phyloP scores from a whole-genome alignment of 2,329 filamentous ascomycete genomes.

The Scolecobasidium constrictum region DNA sequence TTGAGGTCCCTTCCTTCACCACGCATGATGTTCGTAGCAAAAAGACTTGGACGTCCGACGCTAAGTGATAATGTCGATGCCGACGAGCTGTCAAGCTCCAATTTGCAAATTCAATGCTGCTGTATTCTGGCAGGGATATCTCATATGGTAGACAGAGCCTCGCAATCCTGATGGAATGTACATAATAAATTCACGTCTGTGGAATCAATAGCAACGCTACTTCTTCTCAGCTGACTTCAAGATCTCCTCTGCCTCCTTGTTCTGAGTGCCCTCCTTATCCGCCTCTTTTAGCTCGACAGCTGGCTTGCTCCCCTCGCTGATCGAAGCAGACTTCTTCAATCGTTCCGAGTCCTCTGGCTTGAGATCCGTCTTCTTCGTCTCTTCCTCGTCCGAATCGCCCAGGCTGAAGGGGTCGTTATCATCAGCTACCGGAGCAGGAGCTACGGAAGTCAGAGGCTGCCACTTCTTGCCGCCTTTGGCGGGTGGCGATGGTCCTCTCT shows the following conservation, averaged over 20 bases:
- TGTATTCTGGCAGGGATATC: no score
- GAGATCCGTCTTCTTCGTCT: conserved; percentile 53
- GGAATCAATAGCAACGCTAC: no score
- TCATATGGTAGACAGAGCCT: no score
- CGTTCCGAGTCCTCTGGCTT: conserved; percentile 41
- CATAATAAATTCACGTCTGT: no score
- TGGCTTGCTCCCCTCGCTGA: conserved; percentile 37
- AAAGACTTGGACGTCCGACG: no score
- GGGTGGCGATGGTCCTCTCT: conserved; percentile 9
- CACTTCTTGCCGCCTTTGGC: conserved; percentile 65
- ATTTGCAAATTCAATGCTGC: no score
- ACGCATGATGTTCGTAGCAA: no score
- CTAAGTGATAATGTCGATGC: no score
- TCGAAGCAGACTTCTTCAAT: conserved; percentile 37
- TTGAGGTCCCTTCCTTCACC: no score
- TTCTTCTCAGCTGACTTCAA: conserved; percentile 14
- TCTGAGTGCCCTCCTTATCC: conserved; percentile 29
- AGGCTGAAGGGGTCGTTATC: conserved; percentile 94
- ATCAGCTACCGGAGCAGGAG: conserved; percentile 68
- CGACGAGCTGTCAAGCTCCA: no score
- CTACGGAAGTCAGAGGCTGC: conserved; percentile 82
- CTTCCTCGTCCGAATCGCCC: conserved; percentile 82
- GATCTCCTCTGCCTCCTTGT: conserved; percentile 35
- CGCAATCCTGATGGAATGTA: no score
- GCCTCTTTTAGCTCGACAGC: conserved; percentile 28